A percentile compares a stretch with the other conserved stretches of the same genome.
phyloP scores from a whole-genome alignment of 2,329 filamentous ascomycete genomes.

The Microdochium nivale region DNA sequence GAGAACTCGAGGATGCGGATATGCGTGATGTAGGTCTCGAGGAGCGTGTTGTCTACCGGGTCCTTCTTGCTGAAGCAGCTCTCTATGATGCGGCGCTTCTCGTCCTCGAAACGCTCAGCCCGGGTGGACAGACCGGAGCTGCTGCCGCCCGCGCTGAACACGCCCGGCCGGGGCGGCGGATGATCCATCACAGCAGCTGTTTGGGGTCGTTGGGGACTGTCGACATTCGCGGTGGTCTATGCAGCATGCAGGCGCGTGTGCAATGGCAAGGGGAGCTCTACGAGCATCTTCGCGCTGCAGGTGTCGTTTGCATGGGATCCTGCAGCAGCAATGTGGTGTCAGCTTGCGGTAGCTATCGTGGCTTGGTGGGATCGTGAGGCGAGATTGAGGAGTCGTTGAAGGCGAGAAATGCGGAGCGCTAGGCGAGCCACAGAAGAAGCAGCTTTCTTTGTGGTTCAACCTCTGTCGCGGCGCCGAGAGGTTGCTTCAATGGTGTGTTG shows the following conservation, averaged over 20 bases:
- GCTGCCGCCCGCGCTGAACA: not conserved
- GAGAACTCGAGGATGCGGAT: constrained; percentile 86
- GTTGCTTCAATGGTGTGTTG: too few relatives aligned
- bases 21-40: constrained; percentile 97
- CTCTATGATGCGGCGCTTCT: constrained; percentile 88
- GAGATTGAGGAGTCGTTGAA: too few relatives aligned
- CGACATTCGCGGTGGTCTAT: not conserved
- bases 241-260: not conserved
- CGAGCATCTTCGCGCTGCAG: not conserved
- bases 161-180: not conserved
- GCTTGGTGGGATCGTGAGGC: not conserved
- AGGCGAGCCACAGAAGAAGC: too few relatives aligned
- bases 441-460: too few relatives aligned
- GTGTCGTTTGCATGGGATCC: not conserved
- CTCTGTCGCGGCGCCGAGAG: too few relatives aligned
- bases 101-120: constrained; percentile 90
- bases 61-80: constrained; percentile 92
- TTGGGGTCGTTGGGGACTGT: not conserved
- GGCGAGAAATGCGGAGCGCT: too few relatives aligned
- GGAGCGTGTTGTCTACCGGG: constrained; percentile 63
- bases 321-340: not conserved
- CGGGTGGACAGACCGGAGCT: constrained; percentile 22
- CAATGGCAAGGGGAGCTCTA: not conserved
- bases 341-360: not conserved
- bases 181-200: not conserved